Evolutionary conservation across 2,329 filamentous ascomycete species (phyloP), one percentile per base, ranked within the genome.

Genomic region (Whalleya microplaca): DNA sequence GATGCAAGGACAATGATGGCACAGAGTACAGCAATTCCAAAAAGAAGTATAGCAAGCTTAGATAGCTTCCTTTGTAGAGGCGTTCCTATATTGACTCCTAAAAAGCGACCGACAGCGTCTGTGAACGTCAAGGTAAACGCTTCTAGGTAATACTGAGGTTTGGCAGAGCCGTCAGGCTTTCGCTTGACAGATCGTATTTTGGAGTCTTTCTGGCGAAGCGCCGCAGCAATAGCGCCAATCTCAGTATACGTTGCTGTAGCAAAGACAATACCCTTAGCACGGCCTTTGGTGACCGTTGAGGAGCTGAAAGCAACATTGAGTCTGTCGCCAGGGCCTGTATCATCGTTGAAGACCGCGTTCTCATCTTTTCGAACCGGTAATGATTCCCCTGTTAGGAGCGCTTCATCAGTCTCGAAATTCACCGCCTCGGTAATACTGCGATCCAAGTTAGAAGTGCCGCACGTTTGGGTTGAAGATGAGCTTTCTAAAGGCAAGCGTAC

Each of bases 61-160:
- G 86, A 88, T 16, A 91, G 77, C 66, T 88, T 89, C 64, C 82
- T 81, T 70, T 90, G 86, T 18, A 91, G 77, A 2, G 88, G 88
- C 10, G 88, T 90, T 45, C 88, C 88, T 12, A 88, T 81, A 52
- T 84, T 87, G 56, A 90, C 80, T 49, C 88, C 87, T 8, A 90
- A 76, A 67, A 91, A 88, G 40, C 80, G 78, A 3, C 84, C 85
- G 55, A 87, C 72, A 5, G 81, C 82, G 68, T 88, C 84, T 12
- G 77, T 79, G 42, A 80, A 70, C 2, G 84, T 87, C 72, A 80
- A 63, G 8, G 72, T 73, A 42, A 72, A 77, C 32, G 77, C 77
- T 60, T 78, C 71, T 18, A 77, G 59, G 59, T 85, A 83, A 64
- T 81, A 80, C 45, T 80, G 76, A 56, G 81, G 79, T 63, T 80